Percentiles rank a stretch among this genome's conserved stretches.
Evolutionary conservation across 2,329 filamentous ascomycete genomes (phyloP).

Genomic region (Sporothrix pseudoabietina): DNA sequence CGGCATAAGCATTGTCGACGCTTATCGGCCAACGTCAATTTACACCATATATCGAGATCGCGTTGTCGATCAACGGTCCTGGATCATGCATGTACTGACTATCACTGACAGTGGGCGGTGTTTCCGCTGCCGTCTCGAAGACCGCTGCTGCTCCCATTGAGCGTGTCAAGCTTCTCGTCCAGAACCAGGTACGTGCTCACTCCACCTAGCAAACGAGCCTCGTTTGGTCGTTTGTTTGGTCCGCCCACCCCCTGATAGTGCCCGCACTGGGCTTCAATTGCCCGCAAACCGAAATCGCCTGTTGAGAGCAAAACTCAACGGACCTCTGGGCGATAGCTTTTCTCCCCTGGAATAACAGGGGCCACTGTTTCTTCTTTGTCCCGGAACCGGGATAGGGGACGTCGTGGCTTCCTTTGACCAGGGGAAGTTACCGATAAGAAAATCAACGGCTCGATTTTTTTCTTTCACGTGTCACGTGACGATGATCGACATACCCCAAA

Average conservation of each 20-base stretch:
- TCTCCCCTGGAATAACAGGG: background rate
- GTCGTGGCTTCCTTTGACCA: background rate
- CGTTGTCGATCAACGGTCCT: background rate
- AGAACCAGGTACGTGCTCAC: conserved; percentile 86
- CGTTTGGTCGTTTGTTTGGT: background rate
- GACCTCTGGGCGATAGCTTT: background rate
- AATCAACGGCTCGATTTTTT: background rate
- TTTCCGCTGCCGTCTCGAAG: conserved; percentile 99
- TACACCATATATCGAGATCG: background rate
- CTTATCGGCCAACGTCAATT: conserved; percentile 15
- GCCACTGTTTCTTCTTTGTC: background rate
- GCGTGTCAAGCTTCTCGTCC: conserved; percentile 99
- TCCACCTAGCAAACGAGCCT: background rate
- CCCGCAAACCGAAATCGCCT: background rate
- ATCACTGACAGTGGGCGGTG: conserved; percentile 84
- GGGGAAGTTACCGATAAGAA: background rate
- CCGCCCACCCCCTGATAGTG: background rate
- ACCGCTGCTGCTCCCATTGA: conserved; percentile 99
- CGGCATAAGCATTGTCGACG: background rate
- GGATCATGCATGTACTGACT: conserved; percentile 31
- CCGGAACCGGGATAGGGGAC: background rate
- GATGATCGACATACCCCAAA: background rate
- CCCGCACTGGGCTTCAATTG: background rate
- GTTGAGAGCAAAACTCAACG: background rate
- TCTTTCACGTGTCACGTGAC: conserved; percentile 23